Base-by-base conservation (phyloP, 2,329 filamentous ascomycete species). In the Aureobasidium sp. region DNA sequence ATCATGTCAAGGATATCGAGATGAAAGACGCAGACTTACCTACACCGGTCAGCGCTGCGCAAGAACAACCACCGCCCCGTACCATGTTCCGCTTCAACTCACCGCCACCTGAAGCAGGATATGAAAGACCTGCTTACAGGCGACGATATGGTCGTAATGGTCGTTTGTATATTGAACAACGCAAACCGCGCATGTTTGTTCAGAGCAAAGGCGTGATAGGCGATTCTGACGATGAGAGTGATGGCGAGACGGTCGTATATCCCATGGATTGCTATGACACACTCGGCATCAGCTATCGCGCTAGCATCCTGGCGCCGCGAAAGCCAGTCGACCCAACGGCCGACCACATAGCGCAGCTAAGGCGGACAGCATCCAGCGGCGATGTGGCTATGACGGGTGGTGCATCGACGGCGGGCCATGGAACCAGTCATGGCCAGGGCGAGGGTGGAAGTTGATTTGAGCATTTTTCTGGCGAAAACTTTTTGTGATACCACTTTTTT, bases 221-320 rank as follows among this genome's bases (percentile, higher is more conserved):
- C 83, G 95, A 91, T 76, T 96, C 90, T 76, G 90, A 95, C 70
- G 87, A 87, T 29, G 90, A 96, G 68, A 90, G 91, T 64, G 87
- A 88, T 65, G 90, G 92, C 58, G 89, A 91, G 62, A 84, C 87
- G 61, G 81, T 87, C 27, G 80, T 86, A 64, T 91, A 91, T 77
- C 83, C 87, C 61, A 82, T 92, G 63, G 91, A 96, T 71, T 89
- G 87, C 69, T 84, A 79, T 61, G 80, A 81, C 66, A 79, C 80
- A 61, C 73, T 81, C 63, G 80, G 83, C 69, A 84, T 84, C 74
- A 77, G 79, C 61, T 83, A 84, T 69, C 79, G 82, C 73, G 70
- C 81, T 76, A 72, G 81, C 80, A 63, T 73, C 73, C 61, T 74
- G 72, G 41, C 75, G 17, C 53, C 58, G 13, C 46, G 62, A n/a